Base-by-base conservation (phyloP, 192 early-diverging fungal species). In the Spizellomyces punctatus region DNA sequence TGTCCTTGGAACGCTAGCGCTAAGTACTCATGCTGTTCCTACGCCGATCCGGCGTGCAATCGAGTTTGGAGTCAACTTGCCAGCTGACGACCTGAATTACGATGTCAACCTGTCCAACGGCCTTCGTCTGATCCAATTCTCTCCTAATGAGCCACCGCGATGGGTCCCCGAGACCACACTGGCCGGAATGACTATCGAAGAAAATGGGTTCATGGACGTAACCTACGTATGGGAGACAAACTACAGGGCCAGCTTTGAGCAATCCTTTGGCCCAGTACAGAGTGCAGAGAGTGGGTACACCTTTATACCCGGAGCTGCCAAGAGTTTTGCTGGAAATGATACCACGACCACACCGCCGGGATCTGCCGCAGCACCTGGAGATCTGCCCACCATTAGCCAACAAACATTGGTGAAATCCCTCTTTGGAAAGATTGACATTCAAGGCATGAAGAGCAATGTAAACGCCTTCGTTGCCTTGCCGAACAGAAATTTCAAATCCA, bases 171-270 rank as follows among this genome's bases (percentile, higher is more conserved):
- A 61, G 36, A 61, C 59, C 59, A 41, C 17, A 41, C 5, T 61
- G 5, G 22, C 42, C 6, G 59, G 36, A 6, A 61, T 61, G 59
- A 61, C 59, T 41, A 61, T 61, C 9, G 59, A 61, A 41, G 36
- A 4, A 16, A 19, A 42, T 41, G 59, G 59, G 59, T 61, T 61
- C 59, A 61, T 61, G 59, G 59, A 61, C 36, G 59, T 61, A 17
- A 61, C 59, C 17, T 14, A 16, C 59, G 6, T 61, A 41, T 61
- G 59, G 59, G 59, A 61, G 36, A 61, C 17, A 17, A 9, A 3
- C 14, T 61, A 61, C 36, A 14, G 5, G 14, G 14, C 22, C 17
- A 9, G 10, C 59, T 61, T 61, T 61, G 59, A 16, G 17, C 22
- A 19, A 6, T 41, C 17, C 17, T 61, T 36, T 42, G 59, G 59